These are phyloP conservation scores for Prunus davidiana DNA, from an alignment of 306 rosid species.

Conservation along the genomic window DNA sequence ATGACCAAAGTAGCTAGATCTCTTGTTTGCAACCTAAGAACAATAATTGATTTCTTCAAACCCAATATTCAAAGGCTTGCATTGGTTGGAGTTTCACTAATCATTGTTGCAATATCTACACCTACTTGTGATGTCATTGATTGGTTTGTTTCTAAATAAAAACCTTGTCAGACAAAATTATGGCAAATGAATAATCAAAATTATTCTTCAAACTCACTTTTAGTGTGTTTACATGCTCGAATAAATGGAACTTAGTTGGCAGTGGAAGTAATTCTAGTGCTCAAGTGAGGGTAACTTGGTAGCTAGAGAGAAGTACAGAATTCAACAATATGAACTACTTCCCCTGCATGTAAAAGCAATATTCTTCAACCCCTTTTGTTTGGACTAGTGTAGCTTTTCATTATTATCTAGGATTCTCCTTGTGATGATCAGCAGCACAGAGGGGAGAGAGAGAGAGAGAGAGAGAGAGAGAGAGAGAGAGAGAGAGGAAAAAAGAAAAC, in stretches of 20 bases:
- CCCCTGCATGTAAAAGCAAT: constrained; percentile 30
- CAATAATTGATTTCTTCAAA: constrained; percentile 11
- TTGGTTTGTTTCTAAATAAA: constrained; percentile 16
- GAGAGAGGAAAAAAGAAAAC: background rate
- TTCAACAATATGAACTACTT: background rate
- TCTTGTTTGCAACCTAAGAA: constrained; percentile 21
- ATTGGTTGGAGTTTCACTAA: constrained; percentile 20
- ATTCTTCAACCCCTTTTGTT: constrained; percentile 46
- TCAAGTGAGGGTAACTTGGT: constrained; percentile 27
- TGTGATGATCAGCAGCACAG: constrained; percentile 14
- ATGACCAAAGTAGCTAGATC: background rate
- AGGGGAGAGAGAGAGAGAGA: constrained; percentile 15
- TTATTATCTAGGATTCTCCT: constrained; percentile 56
- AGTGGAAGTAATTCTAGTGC: constrained; percentile 17
- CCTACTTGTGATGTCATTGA: constrained; percentile 33
- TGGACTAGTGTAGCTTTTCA: constrained; percentile 37
- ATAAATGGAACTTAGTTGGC: background rate
- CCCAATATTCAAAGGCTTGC: constrained; percentile 12
- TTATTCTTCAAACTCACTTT: constrained; percentile 13
- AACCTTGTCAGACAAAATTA: constrained; percentile 31
- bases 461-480: constrained; percentile 26
- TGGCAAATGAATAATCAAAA: constrained; percentile 6
- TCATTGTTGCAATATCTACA: constrained; percentile 27
- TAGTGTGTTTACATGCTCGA: constrained; percentile 5
- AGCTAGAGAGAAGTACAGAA: background rate